Evolutionary conservation across 257 asterid genomes (phyloP).

Genomic region (Nicotiana sylvestris): DNA sequence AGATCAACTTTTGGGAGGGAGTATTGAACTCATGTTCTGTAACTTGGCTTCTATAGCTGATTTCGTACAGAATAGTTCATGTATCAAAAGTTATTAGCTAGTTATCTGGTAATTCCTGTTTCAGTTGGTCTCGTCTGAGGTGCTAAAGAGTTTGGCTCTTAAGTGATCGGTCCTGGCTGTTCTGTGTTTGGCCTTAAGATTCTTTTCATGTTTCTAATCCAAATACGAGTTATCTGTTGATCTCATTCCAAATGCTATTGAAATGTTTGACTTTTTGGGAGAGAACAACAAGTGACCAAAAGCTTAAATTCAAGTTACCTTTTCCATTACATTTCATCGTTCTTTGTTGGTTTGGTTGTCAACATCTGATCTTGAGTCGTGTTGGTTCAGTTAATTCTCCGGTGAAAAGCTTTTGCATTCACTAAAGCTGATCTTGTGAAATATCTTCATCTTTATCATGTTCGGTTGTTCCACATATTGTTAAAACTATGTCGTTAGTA

Average conservation of each 20-base stretch:
- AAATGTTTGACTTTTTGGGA: neutral
- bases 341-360: neutral
- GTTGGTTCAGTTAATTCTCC: neutral
- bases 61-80: neutral
- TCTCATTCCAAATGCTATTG: neutral
- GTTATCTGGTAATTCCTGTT: neutral
- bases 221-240: neutral
- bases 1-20: neutral
- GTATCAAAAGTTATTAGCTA: neutral
- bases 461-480: neutral
- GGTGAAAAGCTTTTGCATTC: neutral
- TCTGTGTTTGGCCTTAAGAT: neutral
- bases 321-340: neutral
- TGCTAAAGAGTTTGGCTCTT: neutral
- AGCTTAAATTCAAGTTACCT: neutral
- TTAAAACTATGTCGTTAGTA: neutral
- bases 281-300: neutral
- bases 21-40: neutral
- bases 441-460: neutral
- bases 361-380: neutral
- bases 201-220: neutral
- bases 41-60: neutral
- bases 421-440: neutral
- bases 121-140: neutral
- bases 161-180: neutral